phyloP scores from a whole-genome alignment of 164 flowering plant genomes.

The Akebia trifoliata region DNA sequence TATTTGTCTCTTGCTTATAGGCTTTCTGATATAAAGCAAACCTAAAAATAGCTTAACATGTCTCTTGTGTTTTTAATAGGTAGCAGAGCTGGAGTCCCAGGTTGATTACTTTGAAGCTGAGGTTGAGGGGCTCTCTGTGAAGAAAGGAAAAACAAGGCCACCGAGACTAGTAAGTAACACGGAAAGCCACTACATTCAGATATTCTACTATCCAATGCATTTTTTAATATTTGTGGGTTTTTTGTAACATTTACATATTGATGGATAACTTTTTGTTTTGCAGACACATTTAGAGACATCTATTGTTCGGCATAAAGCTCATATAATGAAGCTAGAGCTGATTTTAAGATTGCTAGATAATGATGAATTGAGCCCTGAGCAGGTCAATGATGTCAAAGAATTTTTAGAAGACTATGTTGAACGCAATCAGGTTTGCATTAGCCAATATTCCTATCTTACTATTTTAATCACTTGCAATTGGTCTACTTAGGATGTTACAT shows the following conservation, averaged over 20 bases:
- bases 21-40: too few species aligned
- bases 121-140: slow-evolving; percentile 81
- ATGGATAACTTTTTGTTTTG: slow-evolving; percentile 15
- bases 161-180: slow-evolving; percentile 76
- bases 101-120: slow-evolving; percentile 95
- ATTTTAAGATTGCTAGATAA: slow-evolving; percentile 91
- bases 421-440: slow-evolving; percentile 80
- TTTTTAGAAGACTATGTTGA: slow-evolving; percentile 95
- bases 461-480: neutral
- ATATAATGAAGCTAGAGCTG: slow-evolving; percentile 87
- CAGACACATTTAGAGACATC: slow-evolving; percentile 94
- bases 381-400: slow-evolving; percentile 93
- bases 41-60: too few species aligned
- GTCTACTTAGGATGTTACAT: too few species aligned
- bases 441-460: neutral
- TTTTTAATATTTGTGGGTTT: neutral
- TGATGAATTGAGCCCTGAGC: slow-evolving; percentile 96
- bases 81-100: slow-evolving; percentile 85
- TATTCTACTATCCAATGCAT: slow-evolving; percentile 4
- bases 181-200: neutral
- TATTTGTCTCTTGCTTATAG: too few species aligned
- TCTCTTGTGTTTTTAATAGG: slow-evolving; percentile 40
- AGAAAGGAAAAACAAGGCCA: slow-evolving; percentile 95
- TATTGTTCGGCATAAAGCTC: slow-evolving; percentile 86
- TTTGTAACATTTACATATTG: neutral